These are phyloP conservation scores for Lasiosphaeris hirsuta DNA, from an alignment of 495 filamentous ascomycete genomes.

Conservation along the genomic window DNA sequence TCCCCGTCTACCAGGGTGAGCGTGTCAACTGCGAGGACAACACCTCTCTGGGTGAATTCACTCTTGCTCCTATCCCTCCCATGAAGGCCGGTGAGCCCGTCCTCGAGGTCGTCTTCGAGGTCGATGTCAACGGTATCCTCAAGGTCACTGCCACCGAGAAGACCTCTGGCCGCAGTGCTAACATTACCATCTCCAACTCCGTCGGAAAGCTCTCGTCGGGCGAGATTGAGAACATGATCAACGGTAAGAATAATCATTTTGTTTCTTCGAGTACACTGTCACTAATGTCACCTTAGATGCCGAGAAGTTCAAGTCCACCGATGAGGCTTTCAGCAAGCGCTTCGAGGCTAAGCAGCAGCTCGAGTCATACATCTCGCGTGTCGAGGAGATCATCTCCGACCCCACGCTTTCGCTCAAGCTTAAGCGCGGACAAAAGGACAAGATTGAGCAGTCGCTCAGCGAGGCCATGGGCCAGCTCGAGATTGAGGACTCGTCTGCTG, in stretches of 20 bases:
- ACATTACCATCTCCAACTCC: conserved; percentile 99
- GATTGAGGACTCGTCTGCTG: conserved; percentile 67
- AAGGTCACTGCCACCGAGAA: conserved; percentile 99
- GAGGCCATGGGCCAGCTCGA: conserved; percentile 50
- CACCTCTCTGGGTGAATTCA: conserved; percentile 98
- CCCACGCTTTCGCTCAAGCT: conserved; percentile 93
- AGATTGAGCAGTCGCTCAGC: conserved; percentile 84
- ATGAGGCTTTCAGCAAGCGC: conserved; percentile 98
- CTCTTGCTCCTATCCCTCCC: conserved; percentile 91
- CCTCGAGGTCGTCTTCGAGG: conserved; percentile 97
- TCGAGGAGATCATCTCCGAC: conserved; percentile 98
- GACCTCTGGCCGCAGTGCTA: conserved; percentile 94
- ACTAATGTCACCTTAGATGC: conserved; percentile 59
- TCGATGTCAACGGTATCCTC: conserved; percentile 99
- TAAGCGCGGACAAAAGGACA: conserved; percentile 98
- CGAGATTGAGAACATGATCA: conserved; percentile 98
- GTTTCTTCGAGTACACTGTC: neutral
- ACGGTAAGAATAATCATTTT: conserved; percentile 51
- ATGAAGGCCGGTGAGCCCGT: conserved; percentile 98
- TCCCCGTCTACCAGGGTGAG: conserved; percentile 98
- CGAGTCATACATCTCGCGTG: conserved; percentile 97
- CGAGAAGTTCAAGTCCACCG: conserved; percentile 96
- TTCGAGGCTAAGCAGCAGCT: conserved; percentile 99
- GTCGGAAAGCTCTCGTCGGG: conserved; percentile 93
- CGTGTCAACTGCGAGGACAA: conserved; percentile 99